Base-by-base conservation (phyloP, 2,329 filamentous ascomycete genomes). In the Colletotrichum karsti region DNA sequence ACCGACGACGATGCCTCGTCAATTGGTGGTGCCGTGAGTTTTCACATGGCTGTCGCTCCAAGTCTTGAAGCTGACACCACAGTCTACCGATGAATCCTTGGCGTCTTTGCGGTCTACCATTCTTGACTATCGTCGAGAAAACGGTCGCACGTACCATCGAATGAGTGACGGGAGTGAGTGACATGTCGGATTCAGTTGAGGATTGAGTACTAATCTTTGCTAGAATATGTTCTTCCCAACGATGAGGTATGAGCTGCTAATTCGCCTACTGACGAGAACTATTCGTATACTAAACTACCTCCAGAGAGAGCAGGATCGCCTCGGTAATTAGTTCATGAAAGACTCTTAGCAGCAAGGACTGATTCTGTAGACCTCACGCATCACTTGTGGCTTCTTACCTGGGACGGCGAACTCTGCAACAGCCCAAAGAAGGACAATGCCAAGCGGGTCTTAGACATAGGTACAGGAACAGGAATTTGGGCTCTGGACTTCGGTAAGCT, bases 281-380 rank as follows among this genome's bases (percentile, higher is more conserved):
- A 42, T 4, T 2, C 4, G n/a, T 18, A 55, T 65, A 15, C 35
- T 20, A 10, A 3, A 1, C 12, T 4, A 2, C 12, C 7, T 35
- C 3, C n/a, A 37, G 24, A 77, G 62, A 66, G 76, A 77, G n/a
- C 74, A 74, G 30, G 59, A 78, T 8, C 62, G 65, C 33, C 9
- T 51, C 30, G 51, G 53, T 53, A 53, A 41, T 22, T 13, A 5
- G 10, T 35, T 35, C 33, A 35, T 5, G 6, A 35, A 35, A 10
- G 2, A 5, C 4, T 22, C 20, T 20, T 35, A 26, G 7, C 22
- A 13, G 12, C 15, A 12, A 28, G 9, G n/a, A 7, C n/a, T 22
- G 18, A 35, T 15, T 5, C 3, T 7, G 6, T 12, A 75, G 78
- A 81, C 60, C 63, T 82, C 0, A 77, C 80, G 65, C 79, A 81